Evolutionary conservation across 441 rosid species (phyloP).

Genomic region (Aquilaria agallochum): DNA sequence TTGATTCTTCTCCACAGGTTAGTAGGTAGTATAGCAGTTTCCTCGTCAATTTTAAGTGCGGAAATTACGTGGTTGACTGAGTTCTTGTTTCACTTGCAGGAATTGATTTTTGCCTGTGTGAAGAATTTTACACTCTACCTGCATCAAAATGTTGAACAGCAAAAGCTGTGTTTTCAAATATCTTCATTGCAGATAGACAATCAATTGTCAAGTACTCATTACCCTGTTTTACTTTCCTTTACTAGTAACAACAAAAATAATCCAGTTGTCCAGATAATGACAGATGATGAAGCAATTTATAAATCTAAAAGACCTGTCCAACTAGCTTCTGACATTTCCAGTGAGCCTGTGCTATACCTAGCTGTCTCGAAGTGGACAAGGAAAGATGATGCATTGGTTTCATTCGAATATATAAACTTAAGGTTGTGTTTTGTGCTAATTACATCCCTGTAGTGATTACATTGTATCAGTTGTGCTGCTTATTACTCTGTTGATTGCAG

Average conservation of each 20-base stretch:
- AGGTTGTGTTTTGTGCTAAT: slow-evolving; percentile 39
- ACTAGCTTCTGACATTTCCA: slow-evolving; percentile 30
- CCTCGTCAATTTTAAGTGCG: slow-evolving; percentile 4
- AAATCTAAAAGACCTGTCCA: slow-evolving; percentile 33
- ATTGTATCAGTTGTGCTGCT: slow-evolving; percentile 19
- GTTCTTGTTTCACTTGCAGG: slow-evolving; percentile 48
- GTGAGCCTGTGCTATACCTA: slow-evolving; percentile 59
- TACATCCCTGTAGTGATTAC: slow-evolving; percentile 9
- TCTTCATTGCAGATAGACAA: slow-evolving; percentile 89
- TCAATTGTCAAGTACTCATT: slow-evolving; percentile 62
- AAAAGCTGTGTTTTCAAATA: slow-evolving; percentile 69
- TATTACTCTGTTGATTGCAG: slow-evolving; percentile 46
- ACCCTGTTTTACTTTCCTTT: slow-evolving; percentile 90
- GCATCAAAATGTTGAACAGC: slow-evolving; percentile 83
- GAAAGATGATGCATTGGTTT: slow-evolving; percentile 67
- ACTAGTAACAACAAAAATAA: slow-evolving; percentile 49
- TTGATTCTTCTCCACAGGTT: slow-evolving; percentile 88
- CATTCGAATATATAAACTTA: slow-evolving; percentile 62
- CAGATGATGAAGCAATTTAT: slow-evolving; percentile 38
- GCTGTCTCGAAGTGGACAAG: slow-evolving; percentile 83
- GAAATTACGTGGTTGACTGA: slow-evolving; percentile 11
- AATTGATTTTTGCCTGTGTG: slow-evolving; percentile 86
- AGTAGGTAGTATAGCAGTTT: slow-evolving; percentile 7
- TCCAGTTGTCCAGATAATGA: slow-evolving; percentile 37
- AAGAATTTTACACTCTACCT: slow-evolving; percentile 58